Evolutionary conservation across 495 filamentous ascomycete genomes (phyloP), one percentile per base, ranked within the genome.

Genomic region (Parachaetomium inaequale): DNA sequence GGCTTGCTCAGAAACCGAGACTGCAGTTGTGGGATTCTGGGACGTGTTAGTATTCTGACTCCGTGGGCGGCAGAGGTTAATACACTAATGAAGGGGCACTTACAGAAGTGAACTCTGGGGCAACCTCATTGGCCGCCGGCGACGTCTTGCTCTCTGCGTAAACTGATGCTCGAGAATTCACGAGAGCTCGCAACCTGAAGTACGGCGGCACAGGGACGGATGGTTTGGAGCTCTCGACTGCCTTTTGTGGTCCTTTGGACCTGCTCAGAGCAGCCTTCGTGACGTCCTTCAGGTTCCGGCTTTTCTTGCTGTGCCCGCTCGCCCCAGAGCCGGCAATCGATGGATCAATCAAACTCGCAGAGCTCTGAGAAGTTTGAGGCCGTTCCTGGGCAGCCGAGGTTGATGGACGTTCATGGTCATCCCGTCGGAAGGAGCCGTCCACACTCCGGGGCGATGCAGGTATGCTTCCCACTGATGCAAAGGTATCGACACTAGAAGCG

Each of bases 201-300:
- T 65, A 66, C 12, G 70, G 68, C 10, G 68, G 59, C 2, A 58
- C 17, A 1, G 58, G n/a, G 19, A 36, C 25, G 6, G 61, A 26
- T 32, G 56, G 17, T 21, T 49, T 61, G 14, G 60, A 26, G 6
- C 51, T 21, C 11, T 51, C 61, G 12, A 53, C 14, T 7, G 59
- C 21, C 8, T 58, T 59, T 2, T 45, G 34, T 31, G 58, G 17
- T 12, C 56, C 57, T 17, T 57, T 67, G 3, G 66, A 63, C 12
- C 69, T 69, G 38, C 53, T 53, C 1, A 72, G 51, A 17, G 68
- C 66, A 12, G 71, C 62, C 12, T 60, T 69, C 6, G 71, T 65
- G 4, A 64, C 66, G 8, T 72, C 72, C 32, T 61, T 71, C 26
- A 68, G 31, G 49, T 63, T 68, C 38, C 72, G 68, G n/a, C 31